Evolutionary conservation across 129 eudicot species (phyloP).

Genomic region (Kitagawia praeruptora): DNA sequence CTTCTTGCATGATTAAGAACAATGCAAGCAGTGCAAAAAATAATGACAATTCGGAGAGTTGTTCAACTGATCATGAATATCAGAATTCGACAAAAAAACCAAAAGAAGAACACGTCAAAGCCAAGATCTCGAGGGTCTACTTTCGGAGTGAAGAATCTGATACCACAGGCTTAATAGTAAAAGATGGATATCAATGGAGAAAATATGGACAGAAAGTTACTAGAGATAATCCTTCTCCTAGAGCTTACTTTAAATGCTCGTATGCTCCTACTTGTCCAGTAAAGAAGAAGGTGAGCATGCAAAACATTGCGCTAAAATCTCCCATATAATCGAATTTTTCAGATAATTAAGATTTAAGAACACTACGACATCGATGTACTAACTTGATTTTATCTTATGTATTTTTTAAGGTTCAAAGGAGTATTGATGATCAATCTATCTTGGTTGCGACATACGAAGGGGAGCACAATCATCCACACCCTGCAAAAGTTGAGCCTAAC

Average conservation of each 20-base stretch:
- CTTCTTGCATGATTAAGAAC: conserved; percentile 13
- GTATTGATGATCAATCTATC: conserved; percentile 81
- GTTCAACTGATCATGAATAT: conserved; percentile 77
- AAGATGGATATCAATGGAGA: conserved; percentile 99
- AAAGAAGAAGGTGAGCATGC: conserved; percentile 74
- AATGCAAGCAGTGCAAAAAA: neutral
- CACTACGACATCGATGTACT: neutral
- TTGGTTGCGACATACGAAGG: conserved; percentile 94
- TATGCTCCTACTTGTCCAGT: conserved; percentile 94
- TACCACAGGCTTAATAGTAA: conserved; percentile 73
- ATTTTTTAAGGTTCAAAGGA: conserved; percentile 65
- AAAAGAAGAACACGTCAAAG: conserved; percentile 52
- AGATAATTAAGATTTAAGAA: too few species aligned
- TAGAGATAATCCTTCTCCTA: conserved; percentile 96
- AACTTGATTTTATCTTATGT: neutral
- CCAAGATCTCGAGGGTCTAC: conserved; percentile 59
- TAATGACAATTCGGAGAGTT: conserved; percentile 41
- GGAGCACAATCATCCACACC: conserved; percentile 81
- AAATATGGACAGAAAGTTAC: conserved; percentile 98
- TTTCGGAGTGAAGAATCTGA: conserved; percentile 71
- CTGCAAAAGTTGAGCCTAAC: conserved; percentile 33
- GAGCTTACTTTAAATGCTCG: conserved; percentile 98
- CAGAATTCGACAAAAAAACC: conserved; percentile 31
- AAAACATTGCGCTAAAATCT: neutral
- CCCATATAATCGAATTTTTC: neutral